phyloP scores from a whole-genome alignment of 139 green algal species.

The Micromonas pusilla region DNA sequence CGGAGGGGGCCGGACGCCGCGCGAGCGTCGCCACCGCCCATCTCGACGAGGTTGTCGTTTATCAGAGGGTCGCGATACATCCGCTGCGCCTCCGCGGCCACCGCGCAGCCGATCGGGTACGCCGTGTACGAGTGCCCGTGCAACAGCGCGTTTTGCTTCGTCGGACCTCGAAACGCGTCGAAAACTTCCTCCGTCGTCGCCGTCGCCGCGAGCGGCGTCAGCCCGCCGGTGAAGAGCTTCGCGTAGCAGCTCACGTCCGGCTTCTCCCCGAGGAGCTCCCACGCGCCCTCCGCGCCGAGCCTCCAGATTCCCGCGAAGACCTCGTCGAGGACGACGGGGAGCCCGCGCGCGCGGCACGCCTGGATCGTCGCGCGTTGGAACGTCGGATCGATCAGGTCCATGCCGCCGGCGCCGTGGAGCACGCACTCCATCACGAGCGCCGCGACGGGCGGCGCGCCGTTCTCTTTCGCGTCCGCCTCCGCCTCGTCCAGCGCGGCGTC shows the following conservation, averaged over 20 bases:
- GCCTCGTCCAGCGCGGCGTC: slow-evolving; percentile 31
- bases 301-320: slow-evolving; percentile 89
- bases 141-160: slow-evolving; percentile 74
- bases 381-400: slow-evolving; percentile 84
- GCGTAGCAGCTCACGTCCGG: slow-evolving; percentile 93
- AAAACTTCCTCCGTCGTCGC: slow-evolving; percentile 73
- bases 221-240: slow-evolving; percentile 85
- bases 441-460: neutral
- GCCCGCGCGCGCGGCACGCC: slow-evolving; percentile 49
- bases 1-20: slow-evolving; percentile 39
- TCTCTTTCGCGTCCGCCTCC: neutral
- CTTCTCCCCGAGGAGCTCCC: slow-evolving; percentile 52
- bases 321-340: slow-evolving; percentile 91
- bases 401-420: slow-evolving; percentile 87
- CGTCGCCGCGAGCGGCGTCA: slow-evolving; percentile 77
- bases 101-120: slow-evolving; percentile 75
- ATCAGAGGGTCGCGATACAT: slow-evolving; percentile 47
- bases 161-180: slow-evolving; percentile 61
- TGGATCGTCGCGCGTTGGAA: slow-evolving; percentile 71
- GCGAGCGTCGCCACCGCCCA: too few relatives aligned
- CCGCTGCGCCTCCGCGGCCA: slow-evolving; percentile 57
- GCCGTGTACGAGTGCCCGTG: slow-evolving; percentile 98
- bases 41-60: slow-evolving; percentile 70
- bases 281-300: slow-evolving; percentile 59
- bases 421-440: slow-evolving; percentile 28